Evolutionary conservation across 805 yeast species (phyloP), one percentile per base, ranked within the genome.

Genomic region (Candida easanensis): DNA sequence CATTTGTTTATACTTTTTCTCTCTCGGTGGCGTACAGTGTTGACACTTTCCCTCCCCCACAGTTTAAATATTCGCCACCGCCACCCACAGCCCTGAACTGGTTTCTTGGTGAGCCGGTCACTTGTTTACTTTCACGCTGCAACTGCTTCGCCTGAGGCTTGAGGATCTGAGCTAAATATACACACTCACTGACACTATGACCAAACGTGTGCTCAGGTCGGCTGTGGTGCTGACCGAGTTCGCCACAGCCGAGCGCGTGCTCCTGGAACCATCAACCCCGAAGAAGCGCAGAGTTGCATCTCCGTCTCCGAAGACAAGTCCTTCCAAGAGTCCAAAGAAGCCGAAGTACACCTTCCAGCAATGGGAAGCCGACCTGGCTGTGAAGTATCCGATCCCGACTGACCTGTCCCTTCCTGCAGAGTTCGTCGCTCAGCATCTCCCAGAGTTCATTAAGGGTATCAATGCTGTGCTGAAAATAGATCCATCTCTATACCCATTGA

Each of bases 381-480:
- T 36, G 18, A 49, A 45, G 36, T 38, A 46, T 17, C 50, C 53
- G 2, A 39, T 43, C 5, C 52, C 56, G 4, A 4, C 16, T 4
- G 56, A 47, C n/a, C 38, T 40, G 15, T 20, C 40, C 31, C 22
- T 46, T 16, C 64, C 70, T 2, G 35, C 47, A 5, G 54, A 44
- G 1, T 68, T 57, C 41, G 36, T 46, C 10, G 37, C 43, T 0
- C 41, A 37, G 16, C 72, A 73, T 49, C 46, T 51, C 6, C 56
- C 58, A 0, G 58, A 51, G 14, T 73, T 74, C 52, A 51, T 54
- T 19, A 38, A 51, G 18, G 77, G 71, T 3, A 46, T 71, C 18
- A 41, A 57, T 3, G 52, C 56, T 37, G 53, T 73, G 7, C 42
- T 71, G 4, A 36, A 46, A 9, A 40, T 59, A 7, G 78, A 74